These are phyloP conservation scores for Pseudisothecium myosuroides DNA, from an alignment of 225 moss, liverwort and hornwort genomes.

Conservation along the genomic window DNA sequence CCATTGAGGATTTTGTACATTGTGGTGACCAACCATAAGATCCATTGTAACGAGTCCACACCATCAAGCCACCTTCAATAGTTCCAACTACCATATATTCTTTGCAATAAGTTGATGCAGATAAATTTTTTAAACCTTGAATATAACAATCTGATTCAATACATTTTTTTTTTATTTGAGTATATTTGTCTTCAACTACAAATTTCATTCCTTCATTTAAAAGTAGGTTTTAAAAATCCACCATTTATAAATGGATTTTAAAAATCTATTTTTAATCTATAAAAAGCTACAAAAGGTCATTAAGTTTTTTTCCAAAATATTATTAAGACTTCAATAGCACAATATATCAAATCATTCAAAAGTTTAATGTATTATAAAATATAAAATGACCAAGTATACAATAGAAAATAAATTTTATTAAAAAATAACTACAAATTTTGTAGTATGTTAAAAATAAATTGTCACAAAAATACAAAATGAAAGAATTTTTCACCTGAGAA, in stretches of 20 bases:
- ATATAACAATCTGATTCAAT: background rate
- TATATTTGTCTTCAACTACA: background rate
- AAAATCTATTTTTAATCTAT: background rate
- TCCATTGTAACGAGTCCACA: conserved; percentile 17
- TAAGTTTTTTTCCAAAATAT: background rate
- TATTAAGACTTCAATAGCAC: background rate
- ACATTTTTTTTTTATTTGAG: background rate
- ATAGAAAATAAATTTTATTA: background rate
- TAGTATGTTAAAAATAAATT: background rate
- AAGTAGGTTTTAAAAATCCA: background rate
- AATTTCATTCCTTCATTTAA: background rate
- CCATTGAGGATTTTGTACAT: background rate
- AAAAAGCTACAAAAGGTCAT: background rate
- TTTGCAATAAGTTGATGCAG: background rate
- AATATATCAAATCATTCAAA: no score
- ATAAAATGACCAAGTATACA: background rate
- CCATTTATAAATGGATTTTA: accelerated
- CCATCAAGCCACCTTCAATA: conserved; percentile 20
- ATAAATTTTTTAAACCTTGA: background rate
- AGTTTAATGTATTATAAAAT: background rate
- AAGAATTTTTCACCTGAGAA: conserved; percentile 6
- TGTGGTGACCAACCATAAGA: conserved; percentile 13
- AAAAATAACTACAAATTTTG: background rate
- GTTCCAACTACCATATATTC: conserved; percentile 23
- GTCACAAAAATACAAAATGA: background rate